Evolutionary conservation across 129 eudicot genomes (phyloP), one percentile per base, ranked within the genome.

Genomic region (Pseudognaphalium luteoalbum): DNA sequence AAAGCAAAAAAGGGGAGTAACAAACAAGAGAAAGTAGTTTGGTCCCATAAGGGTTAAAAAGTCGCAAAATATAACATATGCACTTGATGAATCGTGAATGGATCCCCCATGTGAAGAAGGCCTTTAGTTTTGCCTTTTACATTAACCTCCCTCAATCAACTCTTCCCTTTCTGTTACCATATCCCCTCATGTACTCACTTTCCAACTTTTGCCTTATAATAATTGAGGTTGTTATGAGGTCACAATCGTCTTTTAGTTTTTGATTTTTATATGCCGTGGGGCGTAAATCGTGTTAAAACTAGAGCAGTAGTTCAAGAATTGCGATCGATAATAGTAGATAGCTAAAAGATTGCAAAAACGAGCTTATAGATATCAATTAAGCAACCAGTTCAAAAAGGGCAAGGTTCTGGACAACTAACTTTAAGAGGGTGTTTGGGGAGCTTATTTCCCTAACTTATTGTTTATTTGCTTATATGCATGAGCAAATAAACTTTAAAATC

Each of bases 81-180:
- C 77, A 81, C 80, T 81, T 76, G 86, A 76, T 73, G 73, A 67
- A 33, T 59, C 65, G 78, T 82, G 63, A 85, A 77, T 85, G 84
- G 69, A 71, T 85, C 66, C 39, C 51, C 86, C 89, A 85, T 82
- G 86, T 86, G 86, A 72, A 78, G 86, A 72, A 78, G 68, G 54
- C 72, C 77, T 61, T 63, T 47, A 78, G 65, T 78, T 62, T 71
- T 64, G 82, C 77, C 66, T 68, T 76, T 76, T 63, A 75, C 71
- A 66, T 42, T 68, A 76, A 65, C 77, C 63, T 70, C 78, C 77
- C 64, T 76, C 82, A 72, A 47, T 76, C 76, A 82, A 75, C 83
- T 78, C 81, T 76, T 69, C 33, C 29, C 81, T 80, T 76, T 81
- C 75, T 66, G 81, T 81, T 58, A 22, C 76, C 71, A 25, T 54